Conservation (phyloP, 345 rosid species). For the Salix exigua region DNA sequence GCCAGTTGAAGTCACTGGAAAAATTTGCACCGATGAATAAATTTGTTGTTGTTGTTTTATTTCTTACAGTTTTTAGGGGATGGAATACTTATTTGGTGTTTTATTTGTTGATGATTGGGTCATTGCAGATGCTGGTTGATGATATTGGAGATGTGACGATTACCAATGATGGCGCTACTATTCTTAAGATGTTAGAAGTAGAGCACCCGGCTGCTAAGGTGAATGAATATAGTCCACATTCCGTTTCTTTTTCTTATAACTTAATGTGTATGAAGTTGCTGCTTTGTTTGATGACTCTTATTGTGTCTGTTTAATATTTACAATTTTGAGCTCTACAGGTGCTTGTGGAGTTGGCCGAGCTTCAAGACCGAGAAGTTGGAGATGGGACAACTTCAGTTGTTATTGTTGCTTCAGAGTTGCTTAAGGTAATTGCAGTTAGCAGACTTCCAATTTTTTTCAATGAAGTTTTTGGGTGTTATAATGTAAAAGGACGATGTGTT, state of each 20-base stretch:
- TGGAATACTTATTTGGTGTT: not conserved
- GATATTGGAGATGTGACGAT: slow-evolving; percentile 94
- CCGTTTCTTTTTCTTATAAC: not conserved
- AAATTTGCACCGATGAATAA: too few species aligned
- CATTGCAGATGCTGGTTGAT: slow-evolving; percentile 82
- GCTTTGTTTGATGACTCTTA: not conserved
- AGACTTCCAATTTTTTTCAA: not conserved
- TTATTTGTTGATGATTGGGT: not conserved
- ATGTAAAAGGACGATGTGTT: not conserved
- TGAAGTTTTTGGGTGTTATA: not conserved
- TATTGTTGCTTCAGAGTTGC: slow-evolving; percentile 87
- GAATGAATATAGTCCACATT: not conserved
- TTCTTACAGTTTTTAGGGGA: not conserved
- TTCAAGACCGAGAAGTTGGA: slow-evolving; percentile 95
- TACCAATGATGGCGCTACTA: slow-evolving; percentile 94
- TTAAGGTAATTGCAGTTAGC: slow-evolving; percentile 43
- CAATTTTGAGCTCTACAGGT: slow-evolving; percentile 46
- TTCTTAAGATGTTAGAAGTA: slow-evolving; percentile 88
- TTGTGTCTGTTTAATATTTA: not conserved
- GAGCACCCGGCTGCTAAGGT: slow-evolving; percentile 99
- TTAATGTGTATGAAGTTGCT: not conserved
- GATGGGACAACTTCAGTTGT: slow-evolving; percentile 98
- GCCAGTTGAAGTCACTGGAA: too few species aligned
- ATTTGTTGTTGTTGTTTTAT: not conserved
- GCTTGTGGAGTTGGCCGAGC: slow-evolving; percentile 96